Evolutionary conservation across 345 rosid genomes (phyloP).

Genomic region (Cardiospermum halicacabum): DNA sequence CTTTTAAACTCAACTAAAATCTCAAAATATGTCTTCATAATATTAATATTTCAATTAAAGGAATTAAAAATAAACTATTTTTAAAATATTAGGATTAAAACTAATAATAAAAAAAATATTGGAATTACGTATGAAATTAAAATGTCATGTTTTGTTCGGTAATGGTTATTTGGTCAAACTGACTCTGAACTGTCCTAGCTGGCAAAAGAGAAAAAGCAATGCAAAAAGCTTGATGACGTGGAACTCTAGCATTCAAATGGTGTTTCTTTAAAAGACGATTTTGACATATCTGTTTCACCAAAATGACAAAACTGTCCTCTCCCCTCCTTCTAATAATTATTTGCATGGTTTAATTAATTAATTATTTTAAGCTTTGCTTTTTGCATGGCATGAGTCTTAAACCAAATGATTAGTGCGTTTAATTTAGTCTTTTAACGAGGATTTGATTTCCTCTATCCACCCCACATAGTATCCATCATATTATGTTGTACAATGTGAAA

Average conservation of each 20-base stretch:
- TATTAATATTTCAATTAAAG: no score
- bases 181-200: slow-evolving; percentile 22
- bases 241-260: slow-evolving; percentile 13
- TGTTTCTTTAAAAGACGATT: slow-evolving; percentile 22
- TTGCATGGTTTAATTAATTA: background rate
- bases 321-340: background rate
- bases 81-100: no score
- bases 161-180: slow-evolving; percentile 30
- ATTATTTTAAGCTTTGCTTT: background rate
- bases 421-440: slow-evolving; percentile 18
- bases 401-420: slow-evolving; percentile 27
- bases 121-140: no score
- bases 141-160: no score
- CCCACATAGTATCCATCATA: no score
- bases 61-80: no score
- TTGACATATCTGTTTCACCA: slow-evolving; percentile 10
- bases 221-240: slow-evolving; percentile 15
- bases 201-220: slow-evolving; percentile 17
- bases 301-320: slow-evolving; percentile 23
- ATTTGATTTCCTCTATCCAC: no score
- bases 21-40: no score
- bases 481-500: no score
- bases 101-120: no score
- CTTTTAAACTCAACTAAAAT: no score
- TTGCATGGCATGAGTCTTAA: slow-evolving; percentile 6